Conservation (phyloP, 331 rosid species). For the Acacia concinna region DNA sequence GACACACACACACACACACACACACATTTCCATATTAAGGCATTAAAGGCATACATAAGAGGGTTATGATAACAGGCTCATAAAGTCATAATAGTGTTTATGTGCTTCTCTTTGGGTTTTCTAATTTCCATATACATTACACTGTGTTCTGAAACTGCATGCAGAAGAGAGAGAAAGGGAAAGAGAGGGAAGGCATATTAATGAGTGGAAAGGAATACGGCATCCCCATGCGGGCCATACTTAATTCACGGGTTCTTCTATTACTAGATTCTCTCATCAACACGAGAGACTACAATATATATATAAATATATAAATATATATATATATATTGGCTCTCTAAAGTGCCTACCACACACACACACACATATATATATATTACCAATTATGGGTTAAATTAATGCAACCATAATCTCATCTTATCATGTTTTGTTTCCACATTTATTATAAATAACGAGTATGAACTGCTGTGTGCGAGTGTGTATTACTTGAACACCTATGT, state of each 20-base stretch:
- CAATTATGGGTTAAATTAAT: not conserved
- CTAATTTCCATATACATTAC: not conserved
- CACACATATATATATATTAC: not conserved
- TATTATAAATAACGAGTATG: not conserved
- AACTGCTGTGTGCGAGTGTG: not conserved
- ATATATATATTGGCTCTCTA: conserved; percentile 10
- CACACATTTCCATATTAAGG: conserved; percentile 3
- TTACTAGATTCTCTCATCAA: conserved; percentile 52
- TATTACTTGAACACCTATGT: not conserved
- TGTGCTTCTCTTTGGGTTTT: not conserved
- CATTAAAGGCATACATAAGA: conserved; percentile 10
- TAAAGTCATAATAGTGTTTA: not conserved
- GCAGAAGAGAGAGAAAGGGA: conserved; percentile 3
- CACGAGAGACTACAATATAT: not conserved
- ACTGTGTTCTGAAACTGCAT: conserved; percentile 29
- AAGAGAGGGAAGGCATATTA: not conserved
- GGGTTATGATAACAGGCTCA: conserved; percentile 11
- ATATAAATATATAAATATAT: too few species aligned
- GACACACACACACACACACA: not conserved
- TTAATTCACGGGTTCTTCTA: conserved; percentile 66
- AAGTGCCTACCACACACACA: not conserved
- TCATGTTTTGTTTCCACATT: not conserved
- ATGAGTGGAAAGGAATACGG: conserved; percentile 37
- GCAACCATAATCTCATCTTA: not conserved
- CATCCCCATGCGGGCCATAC: conserved; percentile 53